Conservation (phyloP, 306 rosid genomes). For the Cucurbita argyrosperma region DNA sequence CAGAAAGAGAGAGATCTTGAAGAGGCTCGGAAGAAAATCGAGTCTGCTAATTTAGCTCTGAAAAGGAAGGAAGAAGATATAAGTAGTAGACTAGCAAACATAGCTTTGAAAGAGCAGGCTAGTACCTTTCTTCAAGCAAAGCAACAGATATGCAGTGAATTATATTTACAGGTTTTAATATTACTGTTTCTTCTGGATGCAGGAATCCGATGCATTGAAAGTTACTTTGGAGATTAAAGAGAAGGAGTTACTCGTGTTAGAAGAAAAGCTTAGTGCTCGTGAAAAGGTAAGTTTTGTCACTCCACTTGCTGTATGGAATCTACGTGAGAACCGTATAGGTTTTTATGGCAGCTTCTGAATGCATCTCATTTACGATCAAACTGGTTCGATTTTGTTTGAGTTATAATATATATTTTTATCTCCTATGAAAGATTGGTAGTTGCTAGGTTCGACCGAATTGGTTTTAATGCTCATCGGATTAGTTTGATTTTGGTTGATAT, state of each 20-base stretch:
- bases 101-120: conserved; percentile 67
- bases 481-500: neutral
- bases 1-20: conserved; percentile 78
- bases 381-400: neutral
- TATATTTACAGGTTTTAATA: conserved; percentile 2
- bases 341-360: neutral
- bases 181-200: conserved; percentile 15
- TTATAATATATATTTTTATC: neutral
- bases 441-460: neutral
- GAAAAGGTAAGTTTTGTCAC: conserved; percentile 47
- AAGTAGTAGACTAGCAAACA: conserved; percentile 45
- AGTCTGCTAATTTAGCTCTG: conserved; percentile 39
- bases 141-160: neutral
- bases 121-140: conserved; percentile 1
- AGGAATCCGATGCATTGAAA: conserved; percentile 60
- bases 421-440: neutral
- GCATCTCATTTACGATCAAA: neutral
- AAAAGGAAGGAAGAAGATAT: conserved; percentile 71
- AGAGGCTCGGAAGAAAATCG: conserved; percentile 69
- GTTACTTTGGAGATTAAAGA: conserved; percentile 49
- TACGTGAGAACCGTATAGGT: neutral
- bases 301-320: neutral
- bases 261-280: conserved; percentile 56
- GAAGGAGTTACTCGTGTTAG: conserved; percentile 55
- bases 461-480: neutral